Percentiles rank a stretch among this genome's conserved stretches.
Conservation (phyloP, 2,329 filamentous ascomycete genomes). For the Fusarium camptoceras region DNA sequence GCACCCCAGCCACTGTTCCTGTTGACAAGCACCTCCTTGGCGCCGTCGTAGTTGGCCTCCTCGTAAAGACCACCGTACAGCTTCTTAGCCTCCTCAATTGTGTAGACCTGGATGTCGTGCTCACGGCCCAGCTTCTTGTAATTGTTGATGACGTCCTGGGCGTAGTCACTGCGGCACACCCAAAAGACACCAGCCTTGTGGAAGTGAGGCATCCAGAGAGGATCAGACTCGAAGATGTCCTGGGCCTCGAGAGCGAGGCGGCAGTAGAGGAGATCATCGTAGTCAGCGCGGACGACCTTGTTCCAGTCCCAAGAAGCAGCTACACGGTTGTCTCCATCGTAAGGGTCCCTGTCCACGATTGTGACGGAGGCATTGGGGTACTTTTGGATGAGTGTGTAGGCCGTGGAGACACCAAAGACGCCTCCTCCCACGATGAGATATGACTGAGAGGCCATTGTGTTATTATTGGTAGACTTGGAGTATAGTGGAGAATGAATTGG, state of each 20-base stretch:
- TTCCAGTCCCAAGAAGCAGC: slow-evolving; percentile 74
- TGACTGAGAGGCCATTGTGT: slow-evolving; percentile 48
- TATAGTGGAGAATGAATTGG: neutral
- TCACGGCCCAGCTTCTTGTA: slow-evolving; percentile 59
- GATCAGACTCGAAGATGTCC: slow-evolving; percentile 68
- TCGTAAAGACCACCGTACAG: slow-evolving; percentile 70
- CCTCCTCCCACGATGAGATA: slow-evolving; percentile 73
- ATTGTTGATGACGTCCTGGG: slow-evolving; percentile 64
- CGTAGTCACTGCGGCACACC: slow-evolving; percentile 64
- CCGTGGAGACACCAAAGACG: slow-evolving; percentile 74
- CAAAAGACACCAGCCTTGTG: slow-evolving; percentile 71
- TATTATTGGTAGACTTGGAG: slow-evolving; percentile 22
- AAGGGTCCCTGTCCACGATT: slow-evolving; percentile 67
- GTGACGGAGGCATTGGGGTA: slow-evolving; percentile 64
- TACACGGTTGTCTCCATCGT: slow-evolving; percentile 59
- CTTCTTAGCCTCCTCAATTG: slow-evolving; percentile 59
- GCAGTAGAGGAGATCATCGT: slow-evolving; percentile 70
- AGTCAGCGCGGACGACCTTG: slow-evolving; percentile 42
- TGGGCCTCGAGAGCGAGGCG: slow-evolving; percentile 74
- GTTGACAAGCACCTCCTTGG: slow-evolving; percentile 71
- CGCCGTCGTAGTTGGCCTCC: slow-evolving; percentile 69
- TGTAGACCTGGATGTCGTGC: slow-evolving; percentile 57
- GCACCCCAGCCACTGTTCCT: slow-evolving; percentile 72
- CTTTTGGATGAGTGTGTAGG: slow-evolving; percentile 68
- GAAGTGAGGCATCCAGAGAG: slow-evolving; percentile 67